phyloP scores from a whole-genome alignment of 2,329 filamentous ascomycete species.

The Neofusicoccum laricinum region DNA sequence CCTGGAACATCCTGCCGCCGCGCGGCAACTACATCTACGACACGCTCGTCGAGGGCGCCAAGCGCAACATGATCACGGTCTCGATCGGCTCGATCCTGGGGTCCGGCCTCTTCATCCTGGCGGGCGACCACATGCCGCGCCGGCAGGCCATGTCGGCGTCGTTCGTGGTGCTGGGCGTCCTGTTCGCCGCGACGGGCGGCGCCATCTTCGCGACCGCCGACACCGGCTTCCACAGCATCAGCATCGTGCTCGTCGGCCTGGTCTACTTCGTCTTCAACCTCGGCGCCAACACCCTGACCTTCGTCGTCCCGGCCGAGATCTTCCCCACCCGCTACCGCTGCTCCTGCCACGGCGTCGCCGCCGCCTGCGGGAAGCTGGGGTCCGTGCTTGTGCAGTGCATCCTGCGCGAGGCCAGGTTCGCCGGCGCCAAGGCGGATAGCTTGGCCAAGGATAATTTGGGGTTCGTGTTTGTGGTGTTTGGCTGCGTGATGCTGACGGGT shows the following conservation, averaged over 20 bases:
- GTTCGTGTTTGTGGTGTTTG: conserved; percentile 18
- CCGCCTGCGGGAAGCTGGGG: conserved; percentile 54
- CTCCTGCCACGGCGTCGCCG: conserved; percentile 53
- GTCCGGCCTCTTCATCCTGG: conserved; percentile 31
- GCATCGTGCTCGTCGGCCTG: conserved; percentile 33
- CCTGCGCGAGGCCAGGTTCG: conserved; percentile 21
- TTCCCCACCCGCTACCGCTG: conserved; percentile 56
- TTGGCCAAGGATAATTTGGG: neutral
- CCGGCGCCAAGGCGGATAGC: neutral
- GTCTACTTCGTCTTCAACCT: conserved; percentile 36
- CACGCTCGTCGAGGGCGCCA: conserved; percentile 28
- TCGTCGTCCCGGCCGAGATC: conserved; percentile 53
- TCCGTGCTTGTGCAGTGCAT: conserved; percentile 45
- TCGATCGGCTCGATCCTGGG: conserved; percentile 32
- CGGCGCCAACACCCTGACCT: conserved; percentile 35
- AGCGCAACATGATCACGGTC: conserved; percentile 33
- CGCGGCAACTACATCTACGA: conserved; percentile 24
- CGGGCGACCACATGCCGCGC: conserved; percentile 32
- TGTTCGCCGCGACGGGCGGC: conserved; percentile 33
- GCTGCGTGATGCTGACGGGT: conserved; percentile 17
- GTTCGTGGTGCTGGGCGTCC: conserved; percentile 28
- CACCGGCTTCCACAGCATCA: conserved; percentile 22
- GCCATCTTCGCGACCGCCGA: conserved; percentile 30
- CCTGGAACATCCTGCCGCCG: conserved; percentile 7
- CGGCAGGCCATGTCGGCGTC: conserved; percentile 34